Conservation (phyloP, 768 basidiomycete species). For the Boletus edulis region DNA sequence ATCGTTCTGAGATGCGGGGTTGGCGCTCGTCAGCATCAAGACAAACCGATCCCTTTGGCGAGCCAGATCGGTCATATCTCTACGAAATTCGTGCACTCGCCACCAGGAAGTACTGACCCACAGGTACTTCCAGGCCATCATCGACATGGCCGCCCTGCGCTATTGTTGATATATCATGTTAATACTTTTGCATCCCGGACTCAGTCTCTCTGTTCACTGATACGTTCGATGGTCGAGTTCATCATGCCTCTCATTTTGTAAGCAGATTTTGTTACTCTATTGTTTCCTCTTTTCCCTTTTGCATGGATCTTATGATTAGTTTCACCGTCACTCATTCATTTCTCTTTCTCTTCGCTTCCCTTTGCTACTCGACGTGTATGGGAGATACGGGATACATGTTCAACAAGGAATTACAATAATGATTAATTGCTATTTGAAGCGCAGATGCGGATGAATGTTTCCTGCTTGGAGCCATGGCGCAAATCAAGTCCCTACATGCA, state of each 20-base stretch:
- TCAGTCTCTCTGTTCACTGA: constrained; percentile 17
- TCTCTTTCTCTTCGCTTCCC: constrained; percentile 8
- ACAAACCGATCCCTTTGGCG: constrained; percentile 24
- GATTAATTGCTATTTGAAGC: constrained; percentile 13
- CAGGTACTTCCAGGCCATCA: constrained; percentile 2
- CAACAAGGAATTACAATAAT: constrained; percentile 23
- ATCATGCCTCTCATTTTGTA: constrained; percentile 28
- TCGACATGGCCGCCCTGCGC: not conserved
- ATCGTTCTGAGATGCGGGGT: constrained; percentile 80
- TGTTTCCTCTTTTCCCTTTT: constrained; percentile 21
- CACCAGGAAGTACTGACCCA: constrained; percentile 70
- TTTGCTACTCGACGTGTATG: constrained; percentile 36
- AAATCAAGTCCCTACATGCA: constrained; percentile 12
- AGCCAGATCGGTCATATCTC: constrained; percentile 61
- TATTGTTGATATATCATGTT: constrained; percentile 14
- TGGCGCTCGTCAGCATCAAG: constrained; percentile 47
- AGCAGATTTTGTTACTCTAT: constrained; percentile 27
- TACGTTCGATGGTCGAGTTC: constrained; percentile 20
- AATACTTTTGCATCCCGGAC: constrained; percentile 19
- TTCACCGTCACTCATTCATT: constrained; percentile 22
- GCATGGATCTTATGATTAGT: constrained; percentile 29
- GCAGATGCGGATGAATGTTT: not conserved
- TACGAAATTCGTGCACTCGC: constrained; percentile 85
- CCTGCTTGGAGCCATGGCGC: not conserved
- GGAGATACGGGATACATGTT: constrained; percentile 35